Evolutionary conservation across 805 yeast species (phyloP), one percentile per base, ranked within the genome.

Genomic region (Wickerhamomyces ciferrii): DNA sequence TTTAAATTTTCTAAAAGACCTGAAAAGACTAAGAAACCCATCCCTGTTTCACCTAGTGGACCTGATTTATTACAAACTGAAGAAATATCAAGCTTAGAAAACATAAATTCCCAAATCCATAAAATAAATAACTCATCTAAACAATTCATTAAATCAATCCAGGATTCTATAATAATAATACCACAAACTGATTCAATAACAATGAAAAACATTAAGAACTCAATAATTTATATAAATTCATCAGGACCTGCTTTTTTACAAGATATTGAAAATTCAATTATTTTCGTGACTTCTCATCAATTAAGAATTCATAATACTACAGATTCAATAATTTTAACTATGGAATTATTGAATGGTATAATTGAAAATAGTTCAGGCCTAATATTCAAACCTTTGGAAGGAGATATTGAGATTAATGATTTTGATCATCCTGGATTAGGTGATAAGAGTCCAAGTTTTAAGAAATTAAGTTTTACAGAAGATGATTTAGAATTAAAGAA

Each of bases 261-360:
- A 10, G 32, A 48, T 19, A 41, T 47, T 0, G 9, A 24, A 2
- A 46, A 52, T 5, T 52, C 55, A 21, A 32, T 43, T 1, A 32
- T 55, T 7, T 51, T 48, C 31, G 46, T 53, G 17, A n/a, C 43
- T 1, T 52, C 56, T 31, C 61, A 59, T 35, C 63, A 59, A 36
- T 18, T 59, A 25, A 40, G 63, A 14, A 47, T 59, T 8, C 62
- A 59, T 34, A 46, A 51, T 23, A 44, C 55, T 2, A 7, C 21
- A 2, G 19, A 27, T 10, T 25, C 52, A 19, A 42, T 21, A 45
- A 44, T 1, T 44, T 49, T 3, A 47, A 47, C 4, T 41, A 51
- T 29, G 58, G 48, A 13, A 49, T 59, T 24, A 53, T 59, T 19
- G 63, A n/a, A 51, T 29, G 58, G 48, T 10, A 49, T 59, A 21